phyloP scores from a whole-genome alignment of 148 eudicot genomes.

The Heliamphora exappendiculata region DNA sequence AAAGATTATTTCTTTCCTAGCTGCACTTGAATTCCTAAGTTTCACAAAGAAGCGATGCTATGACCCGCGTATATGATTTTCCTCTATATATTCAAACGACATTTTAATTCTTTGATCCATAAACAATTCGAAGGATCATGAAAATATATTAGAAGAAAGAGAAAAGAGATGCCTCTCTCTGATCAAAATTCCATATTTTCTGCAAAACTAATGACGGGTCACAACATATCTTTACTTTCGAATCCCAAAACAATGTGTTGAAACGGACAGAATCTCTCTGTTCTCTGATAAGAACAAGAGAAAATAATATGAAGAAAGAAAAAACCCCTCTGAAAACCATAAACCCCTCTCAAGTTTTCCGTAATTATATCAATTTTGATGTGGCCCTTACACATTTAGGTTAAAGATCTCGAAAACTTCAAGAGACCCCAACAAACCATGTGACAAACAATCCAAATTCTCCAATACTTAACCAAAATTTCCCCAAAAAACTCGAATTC shows the following conservation, averaged over 20 bases:
- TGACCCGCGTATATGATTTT: not conserved
- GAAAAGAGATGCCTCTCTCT: not conserved
- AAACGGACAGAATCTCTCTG: conserved; percentile 22
- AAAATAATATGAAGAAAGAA: not conserved
- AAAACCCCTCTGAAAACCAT: conserved; percentile 1
- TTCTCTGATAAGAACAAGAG: conserved; percentile 5
- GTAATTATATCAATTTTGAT: conserved; percentile 6
- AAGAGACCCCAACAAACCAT: not conserved
- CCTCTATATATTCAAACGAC: not conserved
- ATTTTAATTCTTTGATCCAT: not conserved
- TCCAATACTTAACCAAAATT: not conserved
- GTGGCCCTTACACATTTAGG: conserved; percentile 2
- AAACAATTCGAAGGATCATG: not conserved
- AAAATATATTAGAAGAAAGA: not conserved
- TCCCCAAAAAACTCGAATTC: not conserved
- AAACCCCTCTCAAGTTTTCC: not conserved
- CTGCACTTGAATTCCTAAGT: conserved; percentile 4
- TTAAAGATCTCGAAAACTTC: conserved; percentile 4
- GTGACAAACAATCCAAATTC: not conserved
- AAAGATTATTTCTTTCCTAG: not conserved
- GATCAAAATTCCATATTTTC: conserved; percentile 7
- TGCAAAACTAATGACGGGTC: conserved; percentile 22
- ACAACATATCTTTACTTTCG: conserved; percentile 23
- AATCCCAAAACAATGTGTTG: conserved; percentile 24
- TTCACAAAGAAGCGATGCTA: conserved; percentile 8